Evolutionary conservation across 2,329 filamentous ascomycete genomes (phyloP), one percentile per base, ranked within the genome.

Genomic region (Diatrype stigma): DNA sequence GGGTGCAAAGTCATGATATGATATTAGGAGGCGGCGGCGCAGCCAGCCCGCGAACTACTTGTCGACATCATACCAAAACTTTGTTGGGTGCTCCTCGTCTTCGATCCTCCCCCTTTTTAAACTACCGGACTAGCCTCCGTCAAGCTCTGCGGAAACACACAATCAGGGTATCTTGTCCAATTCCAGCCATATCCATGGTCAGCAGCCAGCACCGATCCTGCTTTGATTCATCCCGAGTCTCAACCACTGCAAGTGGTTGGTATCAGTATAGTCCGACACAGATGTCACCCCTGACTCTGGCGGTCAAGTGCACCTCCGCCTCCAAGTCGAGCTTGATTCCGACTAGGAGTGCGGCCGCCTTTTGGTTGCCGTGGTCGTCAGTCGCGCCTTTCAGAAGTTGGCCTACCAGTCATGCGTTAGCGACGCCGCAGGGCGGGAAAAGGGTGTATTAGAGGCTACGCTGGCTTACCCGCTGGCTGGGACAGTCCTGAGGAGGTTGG

Each of bases 281-380:
- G 60, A 84, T 82, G 63, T 85, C 81, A 73, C 81, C 81, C 45
- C 79, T 73, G 53, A 84, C 73, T 47, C 81, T 68, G 46, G 81
- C 81, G 17, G 80, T 84, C 56, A 84, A 67, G 63, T 85, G 80
- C 42, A 84, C 78, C 63, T 84, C 81, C 14, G 81, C 81, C 64
- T 85, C 81, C 19, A 84, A 67, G 62, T 85, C 81, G 34, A 85
- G 71, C 72, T 85, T 84, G 70, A 84, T 83, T 50, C 81, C 81
- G 35, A 85, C 72, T 59, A 84, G 72, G 42, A 84, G 71, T 2
- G 79, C 80, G 4, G 81, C 78, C 38, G 77, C 67, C 67, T 81
- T 84, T 52, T 78, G 70, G 59, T 80, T 77, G 53, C 81, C 80
- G 49, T 82, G 69, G 28, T 79, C 76, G 54, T 82, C 79, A 30